Conservation (phyloP, 805 yeast species). For the Saccharomycopsis fermentans region DNA sequence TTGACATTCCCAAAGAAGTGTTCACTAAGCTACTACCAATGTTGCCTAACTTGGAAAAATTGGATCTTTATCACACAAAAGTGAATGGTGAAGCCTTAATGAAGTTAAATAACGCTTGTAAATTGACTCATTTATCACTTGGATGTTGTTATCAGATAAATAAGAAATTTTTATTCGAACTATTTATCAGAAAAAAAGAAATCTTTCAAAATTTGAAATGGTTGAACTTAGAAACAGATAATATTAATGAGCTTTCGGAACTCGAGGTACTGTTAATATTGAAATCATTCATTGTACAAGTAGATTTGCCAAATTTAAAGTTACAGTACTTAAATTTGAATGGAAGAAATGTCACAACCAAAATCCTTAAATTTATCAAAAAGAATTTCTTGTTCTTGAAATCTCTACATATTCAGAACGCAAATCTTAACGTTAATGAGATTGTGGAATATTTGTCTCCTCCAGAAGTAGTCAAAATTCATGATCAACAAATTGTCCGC, state of each 20-base stretch:
- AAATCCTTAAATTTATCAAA: conserved; percentile 10
- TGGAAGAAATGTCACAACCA: conserved; percentile 10
- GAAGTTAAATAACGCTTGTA: conserved; percentile 44
- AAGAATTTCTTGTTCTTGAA: conserved; percentile 11
- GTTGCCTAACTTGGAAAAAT: conserved; percentile 44
- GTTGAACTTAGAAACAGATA: conserved; percentile 16
- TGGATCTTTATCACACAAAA: conserved; percentile 77
- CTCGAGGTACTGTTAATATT: conserved; percentile 12
- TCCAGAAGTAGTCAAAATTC: conserved; percentile 30
- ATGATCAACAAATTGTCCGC: neutral
- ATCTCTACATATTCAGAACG: conserved; percentile 24
- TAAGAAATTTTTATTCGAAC: conserved; percentile 8
- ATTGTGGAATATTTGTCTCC: conserved; percentile 39
- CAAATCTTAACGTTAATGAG: conserved; percentile 44
- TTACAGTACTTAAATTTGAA: conserved; percentile 14
- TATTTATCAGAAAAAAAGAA: conserved; percentile 6
- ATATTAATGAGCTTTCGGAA: conserved; percentile 11
- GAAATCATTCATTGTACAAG: conserved; percentile 1
- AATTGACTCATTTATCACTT: conserved; percentile 64
- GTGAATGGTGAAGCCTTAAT: conserved; percentile 54
- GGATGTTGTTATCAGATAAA: conserved; percentile 20
- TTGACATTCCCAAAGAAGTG: conserved; percentile 53
- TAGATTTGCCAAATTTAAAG: conserved; percentile 1
- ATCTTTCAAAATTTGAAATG: conserved; percentile 10
- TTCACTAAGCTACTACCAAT: conserved; percentile 50